Percentiles rank a stretch among this genome's conserved stretches.
Conservation (phyloP, 2,329 filamentous ascomycete genomes). For the Monascus ruber region DNA sequence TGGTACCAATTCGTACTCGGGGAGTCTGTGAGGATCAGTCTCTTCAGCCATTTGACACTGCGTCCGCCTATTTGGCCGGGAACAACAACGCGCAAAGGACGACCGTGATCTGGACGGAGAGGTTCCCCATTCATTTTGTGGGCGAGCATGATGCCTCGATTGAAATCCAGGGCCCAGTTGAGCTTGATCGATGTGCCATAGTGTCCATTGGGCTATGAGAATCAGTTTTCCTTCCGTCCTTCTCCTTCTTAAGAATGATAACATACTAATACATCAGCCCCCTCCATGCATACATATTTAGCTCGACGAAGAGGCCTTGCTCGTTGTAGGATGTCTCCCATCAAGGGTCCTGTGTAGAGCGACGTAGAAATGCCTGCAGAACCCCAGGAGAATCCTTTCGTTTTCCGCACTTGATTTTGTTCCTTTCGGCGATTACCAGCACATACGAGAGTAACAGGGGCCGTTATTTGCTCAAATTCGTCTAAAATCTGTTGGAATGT, state of each 20-base stretch:
- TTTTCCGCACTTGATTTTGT: constrained; percentile 81
- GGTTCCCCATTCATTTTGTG: constrained; percentile 83
- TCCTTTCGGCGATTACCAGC: constrained; percentile 88
- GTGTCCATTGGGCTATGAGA: constrained; percentile 60
- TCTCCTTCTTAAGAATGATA: background rate
- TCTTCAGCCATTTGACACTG: constrained; percentile 87
- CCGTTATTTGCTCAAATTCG: constrained; percentile 70
- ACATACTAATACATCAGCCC: constrained; percentile 62
- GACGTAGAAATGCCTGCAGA: constrained; percentile 77
- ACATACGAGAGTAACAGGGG: constrained; percentile 80
- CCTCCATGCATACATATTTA: constrained; percentile 81
- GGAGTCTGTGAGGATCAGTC: constrained; percentile 61
- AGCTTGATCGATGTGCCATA: constrained; percentile 84
- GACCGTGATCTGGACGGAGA: constrained; percentile 73
- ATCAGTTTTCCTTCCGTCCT: constrained; percentile 4
- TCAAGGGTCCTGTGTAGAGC: constrained; percentile 71
- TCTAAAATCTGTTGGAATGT: constrained; percentile 60
- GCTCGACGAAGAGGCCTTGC: constrained; percentile 60
- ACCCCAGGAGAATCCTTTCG: constrained; percentile 91
- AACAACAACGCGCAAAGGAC: constrained; percentile 69
- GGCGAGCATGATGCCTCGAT: constrained; percentile 74
- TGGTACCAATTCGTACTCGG: constrained; percentile 94
- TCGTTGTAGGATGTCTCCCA: constrained; percentile 57
- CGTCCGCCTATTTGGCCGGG: constrained; percentile 86
- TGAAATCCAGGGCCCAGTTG: constrained; percentile 76